A percentile compares a stretch with the other conserved stretches of the same genome.
Evolutionary conservation across 805 yeast species (phyloP).

Genomic region (Zygoascus biomembranicola): DNA sequence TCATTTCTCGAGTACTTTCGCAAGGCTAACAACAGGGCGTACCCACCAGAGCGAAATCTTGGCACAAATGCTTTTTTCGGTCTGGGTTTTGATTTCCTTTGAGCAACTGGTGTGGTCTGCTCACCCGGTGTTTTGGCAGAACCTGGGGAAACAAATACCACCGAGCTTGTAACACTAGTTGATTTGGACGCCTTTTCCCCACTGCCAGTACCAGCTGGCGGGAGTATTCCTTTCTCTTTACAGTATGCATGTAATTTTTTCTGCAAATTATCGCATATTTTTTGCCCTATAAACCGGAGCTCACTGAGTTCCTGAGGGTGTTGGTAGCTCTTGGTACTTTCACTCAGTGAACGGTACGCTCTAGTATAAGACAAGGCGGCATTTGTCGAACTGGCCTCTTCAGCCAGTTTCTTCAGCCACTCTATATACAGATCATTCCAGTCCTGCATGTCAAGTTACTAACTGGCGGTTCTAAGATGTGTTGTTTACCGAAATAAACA

Average conservation of each 20-base stretch:
- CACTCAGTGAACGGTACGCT: constrained; percentile 47
- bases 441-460: neutral
- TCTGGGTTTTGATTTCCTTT: constrained; percentile 7
- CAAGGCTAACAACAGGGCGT: constrained; percentile 65
- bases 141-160: constrained; percentile 6
- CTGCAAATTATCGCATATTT: constrained; percentile 46
- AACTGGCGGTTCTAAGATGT: too few relatives aligned
- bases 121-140: neutral
- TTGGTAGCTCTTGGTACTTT: constrained; percentile 36
- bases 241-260: constrained; percentile 47
- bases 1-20: constrained; percentile 25
- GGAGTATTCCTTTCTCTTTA: constrained; percentile 36
- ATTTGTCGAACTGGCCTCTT: constrained; percentile 9
- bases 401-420: constrained; percentile 23
- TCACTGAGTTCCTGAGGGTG: constrained; percentile 51
- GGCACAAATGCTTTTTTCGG: constrained; percentile 52
- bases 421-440: constrained; percentile 21
- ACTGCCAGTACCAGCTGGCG: constrained; percentile 31
- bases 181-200: neutral
- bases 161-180: neutral
- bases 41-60: constrained; percentile 69
- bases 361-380: constrained; percentile 35
- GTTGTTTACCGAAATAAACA: too few relatives aligned
- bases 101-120: constrained; percentile 6
- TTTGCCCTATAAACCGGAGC: constrained; percentile 66